These are phyloP conservation scores for Saccharomyces pastorianus DNA, from an alignment of 1,139 yeast genomes.

Conservation along the genomic window DNA sequence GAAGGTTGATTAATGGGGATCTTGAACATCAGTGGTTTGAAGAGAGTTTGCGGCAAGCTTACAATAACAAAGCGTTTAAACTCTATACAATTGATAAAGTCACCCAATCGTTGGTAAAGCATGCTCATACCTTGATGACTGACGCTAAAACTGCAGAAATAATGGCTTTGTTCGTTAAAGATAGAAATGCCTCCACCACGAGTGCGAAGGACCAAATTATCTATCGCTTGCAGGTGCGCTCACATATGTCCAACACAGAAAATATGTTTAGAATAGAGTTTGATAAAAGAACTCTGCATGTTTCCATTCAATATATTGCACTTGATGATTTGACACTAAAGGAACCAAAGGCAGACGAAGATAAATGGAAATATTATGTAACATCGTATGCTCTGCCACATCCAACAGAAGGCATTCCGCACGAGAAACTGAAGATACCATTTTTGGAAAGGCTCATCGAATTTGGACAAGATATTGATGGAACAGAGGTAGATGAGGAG, in stretches of 20 bases:
- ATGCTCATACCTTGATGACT: constrained; percentile 68
- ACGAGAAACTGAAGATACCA: constrained; percentile 66
- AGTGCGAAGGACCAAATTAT: constrained; percentile 83
- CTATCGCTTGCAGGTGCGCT: constrained; percentile 81
- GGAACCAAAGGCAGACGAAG: constrained; percentile 67
- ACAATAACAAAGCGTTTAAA: constrained; percentile 86
- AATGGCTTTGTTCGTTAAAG: constrained; percentile 71
- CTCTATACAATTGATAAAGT: constrained; percentile 90
- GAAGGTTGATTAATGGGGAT: constrained; percentile 77
- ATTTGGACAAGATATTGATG: constrained; percentile 36
- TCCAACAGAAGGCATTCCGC: constrained; percentile 95
- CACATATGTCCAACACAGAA: constrained; percentile 75
- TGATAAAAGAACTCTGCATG: constrained; percentile 45
- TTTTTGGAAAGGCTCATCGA: constrained; percentile 58
- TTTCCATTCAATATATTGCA: constrained; percentile 78
- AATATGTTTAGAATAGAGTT: constrained; percentile 84
- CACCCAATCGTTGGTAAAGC: constrained; percentile 81
- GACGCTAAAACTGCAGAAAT: constrained; percentile 82
- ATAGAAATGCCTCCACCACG: constrained; percentile 48
- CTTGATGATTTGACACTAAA: constrained; percentile 80
- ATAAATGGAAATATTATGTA: constrained; percentile 84
- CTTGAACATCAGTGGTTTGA: constrained; percentile 94
- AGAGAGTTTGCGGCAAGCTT: constrained; percentile 90
- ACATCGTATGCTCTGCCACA: constrained; percentile 90
- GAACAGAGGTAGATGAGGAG: constrained; percentile 15